A percentile compares a stretch with the other conserved stretches of the same genome.
These are phyloP conservation scores for Westerdykella sp. DNA, from an alignment of 2,329 filamentous ascomycete species.

Conservation along the genomic window DNA sequence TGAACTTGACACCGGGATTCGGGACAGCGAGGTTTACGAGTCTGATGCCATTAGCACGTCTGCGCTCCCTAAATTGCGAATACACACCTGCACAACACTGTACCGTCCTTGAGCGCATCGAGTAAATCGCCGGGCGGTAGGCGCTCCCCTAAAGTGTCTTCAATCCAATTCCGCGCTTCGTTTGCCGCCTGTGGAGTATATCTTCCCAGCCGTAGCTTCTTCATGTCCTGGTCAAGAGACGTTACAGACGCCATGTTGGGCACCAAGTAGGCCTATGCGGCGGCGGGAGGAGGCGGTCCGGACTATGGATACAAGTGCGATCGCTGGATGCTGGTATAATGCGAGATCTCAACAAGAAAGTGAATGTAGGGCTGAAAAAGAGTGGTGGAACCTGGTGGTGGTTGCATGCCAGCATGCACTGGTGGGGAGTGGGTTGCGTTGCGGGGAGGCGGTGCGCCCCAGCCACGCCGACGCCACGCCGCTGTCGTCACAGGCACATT, in stretches of 20 bases:
- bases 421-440: conserved; percentile 5
- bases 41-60: conserved; percentile 40
- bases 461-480: conserved; percentile 13
- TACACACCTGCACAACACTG: conserved; percentile 81
- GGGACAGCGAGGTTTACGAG: conserved; percentile 75
- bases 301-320: conserved; percentile 1
- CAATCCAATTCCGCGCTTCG: conserved; percentile 81
- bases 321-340: background rate
- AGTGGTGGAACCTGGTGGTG: background rate
- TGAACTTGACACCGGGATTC: conserved; percentile 77
- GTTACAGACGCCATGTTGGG: conserved; percentile 79
- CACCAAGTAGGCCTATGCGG: conserved; percentile 8
- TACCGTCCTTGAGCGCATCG: conserved; percentile 81
- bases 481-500: conserved; percentile 22
- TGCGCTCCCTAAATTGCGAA: background rate
- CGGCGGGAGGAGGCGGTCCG: background rate
- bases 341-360: background rate
- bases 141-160: conserved; percentile 67
- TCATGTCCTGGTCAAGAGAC: conserved; percentile 91
- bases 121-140: conserved; percentile 71
- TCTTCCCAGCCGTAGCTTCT: conserved; percentile 82
- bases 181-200: conserved; percentile 88
- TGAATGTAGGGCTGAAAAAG: background rate
- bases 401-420: background rate
- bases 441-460: conserved; percentile 12